phyloP scores from a whole-genome alignment of 805 yeast species.

The Saturnispora zaruensis region DNA sequence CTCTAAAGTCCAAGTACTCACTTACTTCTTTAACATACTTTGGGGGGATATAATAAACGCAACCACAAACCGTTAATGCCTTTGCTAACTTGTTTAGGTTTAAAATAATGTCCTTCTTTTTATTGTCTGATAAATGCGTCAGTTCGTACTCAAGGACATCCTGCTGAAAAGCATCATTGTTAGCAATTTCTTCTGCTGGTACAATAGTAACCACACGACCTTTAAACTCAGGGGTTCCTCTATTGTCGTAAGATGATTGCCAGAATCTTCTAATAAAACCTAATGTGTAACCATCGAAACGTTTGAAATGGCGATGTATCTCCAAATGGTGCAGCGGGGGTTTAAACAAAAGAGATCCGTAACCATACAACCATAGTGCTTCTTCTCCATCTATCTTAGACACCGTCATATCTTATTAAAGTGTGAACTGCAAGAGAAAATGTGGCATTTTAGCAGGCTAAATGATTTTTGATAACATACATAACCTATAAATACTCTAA shows the following conservation, averaged over 20 bases:
- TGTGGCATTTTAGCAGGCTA: not conserved
- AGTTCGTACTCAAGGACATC: conserved; percentile 32
- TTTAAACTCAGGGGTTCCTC: conserved; percentile 81
- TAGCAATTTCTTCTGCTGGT: conserved; percentile 45
- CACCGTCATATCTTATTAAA: not conserved
- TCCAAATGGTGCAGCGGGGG: conserved; percentile 66
- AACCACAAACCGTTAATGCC: conserved; percentile 61
- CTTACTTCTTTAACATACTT: conserved; percentile 51
- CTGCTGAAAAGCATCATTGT: conserved; percentile 31
- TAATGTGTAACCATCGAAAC: conserved; percentile 58
- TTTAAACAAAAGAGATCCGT: conserved; percentile 81
- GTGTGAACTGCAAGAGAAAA: not conserved
- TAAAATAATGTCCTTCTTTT: conserved; percentile 12
- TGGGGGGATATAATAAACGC: conserved; percentile 73
- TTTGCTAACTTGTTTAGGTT: conserved; percentile 27
- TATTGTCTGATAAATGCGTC: conserved; percentile 11
- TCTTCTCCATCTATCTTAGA: not conserved
- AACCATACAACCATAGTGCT: conserved; percentile 78
- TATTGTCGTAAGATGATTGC: conserved; percentile 85
- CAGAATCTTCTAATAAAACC: conserved; percentile 82
- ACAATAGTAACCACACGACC: conserved; percentile 85
- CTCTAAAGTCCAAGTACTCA: conserved; percentile 70
- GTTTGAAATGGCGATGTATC: conserved; percentile 22
- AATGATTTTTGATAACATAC: not conserved
- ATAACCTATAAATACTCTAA: not conserved